Conservation (phyloP, 768 basidiomycete species). For the Leucocoprinus sp. region DNA sequence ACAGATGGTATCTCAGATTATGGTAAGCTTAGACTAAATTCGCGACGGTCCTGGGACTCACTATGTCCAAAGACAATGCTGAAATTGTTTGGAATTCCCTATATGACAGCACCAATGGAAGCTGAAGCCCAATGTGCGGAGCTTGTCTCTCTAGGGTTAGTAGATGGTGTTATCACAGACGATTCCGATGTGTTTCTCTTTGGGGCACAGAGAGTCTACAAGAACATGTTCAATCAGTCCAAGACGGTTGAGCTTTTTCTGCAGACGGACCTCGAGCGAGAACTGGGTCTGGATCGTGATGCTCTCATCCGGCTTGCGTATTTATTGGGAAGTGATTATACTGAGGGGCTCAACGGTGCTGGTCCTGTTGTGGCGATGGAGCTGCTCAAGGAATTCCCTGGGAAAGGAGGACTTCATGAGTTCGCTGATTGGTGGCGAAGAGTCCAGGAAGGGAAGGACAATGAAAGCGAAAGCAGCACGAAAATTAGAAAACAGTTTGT, state of each 20-base stretch:
- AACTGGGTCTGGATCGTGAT: conserved; percentile 81
- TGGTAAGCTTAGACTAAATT: conserved; percentile 31
- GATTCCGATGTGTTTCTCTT: conserved; percentile 99
- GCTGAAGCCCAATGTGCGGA: conserved; percentile 98
- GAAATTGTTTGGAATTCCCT: conserved; percentile 92
- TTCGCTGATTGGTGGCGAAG: conserved; percentile 94
- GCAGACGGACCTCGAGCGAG: conserved; percentile 71
- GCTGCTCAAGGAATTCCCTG: conserved; percentile 87
- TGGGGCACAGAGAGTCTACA: conserved; percentile 90
- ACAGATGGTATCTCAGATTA: conserved; percentile 86
- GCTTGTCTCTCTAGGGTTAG: conserved; percentile 74
- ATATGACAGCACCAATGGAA: conserved; percentile 98
- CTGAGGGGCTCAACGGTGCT: conserved; percentile 83
- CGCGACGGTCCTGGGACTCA: not conserved
- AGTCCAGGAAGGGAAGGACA: conserved; percentile 88
- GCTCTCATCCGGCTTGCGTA: conserved; percentile 87
- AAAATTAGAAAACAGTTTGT: conserved; percentile 84
- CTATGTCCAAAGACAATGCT: conserved; percentile 71
- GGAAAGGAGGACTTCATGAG: conserved; percentile 69
- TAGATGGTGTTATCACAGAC: conserved; percentile 97
- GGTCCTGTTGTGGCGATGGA: conserved; percentile 98
- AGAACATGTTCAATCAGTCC: conserved; percentile 99
- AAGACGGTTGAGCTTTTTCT: conserved; percentile 98
- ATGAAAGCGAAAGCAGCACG: conserved; percentile 58
- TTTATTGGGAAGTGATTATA: conserved; percentile 94